A percentile compares a stretch with the other conserved stretches of the same genome.
Conservation (phyloP, 192 early-diverging fungal species). For the Funneliformis geosporum region DNA sequence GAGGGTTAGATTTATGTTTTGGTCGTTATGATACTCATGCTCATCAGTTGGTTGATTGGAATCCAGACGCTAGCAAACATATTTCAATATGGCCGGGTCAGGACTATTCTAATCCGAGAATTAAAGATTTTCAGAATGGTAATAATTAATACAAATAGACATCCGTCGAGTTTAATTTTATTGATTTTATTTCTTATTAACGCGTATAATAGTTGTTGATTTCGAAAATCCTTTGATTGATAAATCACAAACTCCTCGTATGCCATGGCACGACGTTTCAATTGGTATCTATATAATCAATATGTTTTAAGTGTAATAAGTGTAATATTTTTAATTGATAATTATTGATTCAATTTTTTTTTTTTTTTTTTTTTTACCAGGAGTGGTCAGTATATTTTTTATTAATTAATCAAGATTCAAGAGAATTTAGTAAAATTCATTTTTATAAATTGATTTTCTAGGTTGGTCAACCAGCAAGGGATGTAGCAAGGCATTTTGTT, state of each 20-base stretch:
- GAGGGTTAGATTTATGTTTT: conserved; percentile 85
- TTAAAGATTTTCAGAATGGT: conserved; percentile 69
- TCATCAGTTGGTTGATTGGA: conserved; percentile 75
- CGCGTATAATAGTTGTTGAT: conserved; percentile 23
- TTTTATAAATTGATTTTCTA: conserved; percentile 17
- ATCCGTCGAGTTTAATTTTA: neutral
- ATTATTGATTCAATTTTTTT: neutral
- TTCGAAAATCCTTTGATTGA: conserved; percentile 43
- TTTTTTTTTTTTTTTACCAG: neutral
- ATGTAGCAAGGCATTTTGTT: conserved; percentile 82
- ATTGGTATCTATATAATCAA: conserved; percentile 58
- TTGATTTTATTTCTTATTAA: neutral
- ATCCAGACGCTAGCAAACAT: conserved; percentile 42
- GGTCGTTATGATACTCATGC: conserved; percentile 80
- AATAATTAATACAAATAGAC: neutral
- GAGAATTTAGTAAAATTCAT: neutral
- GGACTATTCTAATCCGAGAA: conserved; percentile 85
- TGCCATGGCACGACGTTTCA: conserved; percentile 90
- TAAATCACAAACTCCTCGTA: conserved; percentile 56
- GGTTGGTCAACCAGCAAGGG: conserved; percentile 75
- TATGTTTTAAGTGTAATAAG: neutral
- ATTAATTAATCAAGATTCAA: neutral
- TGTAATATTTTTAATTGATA: neutral
- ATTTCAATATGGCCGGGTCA: conserved; percentile 59
- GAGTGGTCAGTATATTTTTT: neutral